A percentile compares a stretch with the other conserved stretches of the same genome.
Evolutionary conservation across 768 basidiomycete species (phyloP).

Genomic region (Tremella fuciformis): DNA sequence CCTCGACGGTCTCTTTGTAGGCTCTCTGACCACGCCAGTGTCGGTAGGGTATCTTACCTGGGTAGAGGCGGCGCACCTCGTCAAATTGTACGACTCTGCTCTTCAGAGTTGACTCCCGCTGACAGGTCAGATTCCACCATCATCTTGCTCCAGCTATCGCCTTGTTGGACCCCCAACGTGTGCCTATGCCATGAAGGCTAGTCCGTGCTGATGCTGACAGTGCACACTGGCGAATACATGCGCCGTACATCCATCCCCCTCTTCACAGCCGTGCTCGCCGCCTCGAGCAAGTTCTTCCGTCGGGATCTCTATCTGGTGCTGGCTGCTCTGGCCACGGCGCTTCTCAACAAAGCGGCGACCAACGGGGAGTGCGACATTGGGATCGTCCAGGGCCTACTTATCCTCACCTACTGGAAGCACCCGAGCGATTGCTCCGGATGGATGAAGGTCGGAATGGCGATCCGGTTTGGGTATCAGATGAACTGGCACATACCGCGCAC

Average conservation of each 20-base stretch:
- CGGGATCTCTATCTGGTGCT: conserved; percentile 66
- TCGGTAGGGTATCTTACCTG: too few species aligned
- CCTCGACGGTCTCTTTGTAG: too few species aligned
- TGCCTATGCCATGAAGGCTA: too few species aligned
- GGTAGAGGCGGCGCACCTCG: too few species aligned
- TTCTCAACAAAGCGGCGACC: conserved; percentile 72
- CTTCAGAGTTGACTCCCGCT: too few species aligned
- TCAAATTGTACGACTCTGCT: too few species aligned
- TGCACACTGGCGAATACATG: conserved; percentile 77
- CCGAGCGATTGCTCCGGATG: conserved; percentile 65
- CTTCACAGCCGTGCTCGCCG: conserved; percentile 80
- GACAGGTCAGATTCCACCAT: too few species aligned
- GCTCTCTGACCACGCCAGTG: too few species aligned
- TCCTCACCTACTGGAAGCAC: conserved; percentile 85
- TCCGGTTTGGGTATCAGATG: conserved; percentile 33
- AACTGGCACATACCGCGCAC: conserved; percentile 30
- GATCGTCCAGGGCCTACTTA: conserved; percentile 83
- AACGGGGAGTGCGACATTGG: conserved; percentile 78
- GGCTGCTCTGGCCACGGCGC: conserved; percentile 69
- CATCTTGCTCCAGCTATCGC: too few species aligned
- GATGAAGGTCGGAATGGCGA: conserved; percentile 33
- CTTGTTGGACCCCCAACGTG: too few species aligned
- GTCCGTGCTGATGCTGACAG: conserved; percentile 18
- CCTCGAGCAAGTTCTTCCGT: conserved; percentile 77
- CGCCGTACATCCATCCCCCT: conserved; percentile 76